Evolutionary conservation across 2,329 filamentous ascomycete species (phyloP).

Genomic region (Pochonia chlamydosporia): DNA sequence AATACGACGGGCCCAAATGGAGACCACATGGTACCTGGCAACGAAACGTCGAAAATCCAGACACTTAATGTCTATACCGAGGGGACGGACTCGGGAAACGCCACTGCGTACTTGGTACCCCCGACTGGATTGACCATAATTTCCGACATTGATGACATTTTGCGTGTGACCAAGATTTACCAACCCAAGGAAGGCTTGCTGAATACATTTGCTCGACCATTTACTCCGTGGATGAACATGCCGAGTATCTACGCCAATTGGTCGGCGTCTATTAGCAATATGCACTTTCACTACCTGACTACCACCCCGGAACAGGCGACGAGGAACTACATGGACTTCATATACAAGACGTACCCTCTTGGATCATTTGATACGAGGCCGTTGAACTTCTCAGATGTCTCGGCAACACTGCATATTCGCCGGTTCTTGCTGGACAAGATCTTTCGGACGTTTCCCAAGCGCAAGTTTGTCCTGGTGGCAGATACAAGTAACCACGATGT

Average conservation of each 20-base stretch:
- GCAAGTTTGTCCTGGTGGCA: conserved; percentile 70
- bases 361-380: conserved; percentile 74
- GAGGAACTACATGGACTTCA: conserved; percentile 73
- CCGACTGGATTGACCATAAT: conserved; percentile 64
- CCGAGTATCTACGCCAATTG: conserved; percentile 72
- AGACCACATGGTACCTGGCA: conserved; percentile 52
- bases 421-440: conserved; percentile 64
- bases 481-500: conserved; percentile 74
- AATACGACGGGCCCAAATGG: conserved; percentile 46
- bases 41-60: conserved; percentile 59
- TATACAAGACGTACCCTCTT: conserved; percentile 71
- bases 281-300: conserved; percentile 78
- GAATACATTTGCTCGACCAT: conserved; percentile 69
- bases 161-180: conserved; percentile 78
- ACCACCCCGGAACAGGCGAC: conserved; percentile 75
- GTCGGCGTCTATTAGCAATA: conserved; percentile 57
- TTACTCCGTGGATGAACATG: conserved; percentile 73
- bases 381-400: conserved; percentile 71
- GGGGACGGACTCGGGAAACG: conserved; percentile 61
- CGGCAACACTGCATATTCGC: conserved; percentile 66
- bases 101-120: conserved; percentile 72
- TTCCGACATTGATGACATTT: conserved; percentile 75
- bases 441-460: conserved; percentile 67
- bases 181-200: conserved; percentile 67
- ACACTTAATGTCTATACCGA: conserved; percentile 62